Evolutionary conservation across 2,329 filamentous ascomycete species (phyloP).

Genomic region (Talaromyces sp.): DNA sequence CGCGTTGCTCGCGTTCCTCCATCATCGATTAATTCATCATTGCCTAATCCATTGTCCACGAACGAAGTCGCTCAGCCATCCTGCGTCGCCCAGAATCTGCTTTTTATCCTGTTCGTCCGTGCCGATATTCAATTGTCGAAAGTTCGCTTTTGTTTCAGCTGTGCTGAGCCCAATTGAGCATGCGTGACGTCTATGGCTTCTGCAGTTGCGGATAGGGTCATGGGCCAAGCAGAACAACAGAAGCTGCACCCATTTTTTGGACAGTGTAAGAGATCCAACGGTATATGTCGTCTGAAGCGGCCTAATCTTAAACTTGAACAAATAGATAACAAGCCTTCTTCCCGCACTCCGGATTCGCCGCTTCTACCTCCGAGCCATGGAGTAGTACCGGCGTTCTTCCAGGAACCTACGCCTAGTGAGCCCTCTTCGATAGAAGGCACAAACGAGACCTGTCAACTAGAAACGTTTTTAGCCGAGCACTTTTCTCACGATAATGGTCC

Average conservation of each 20-base stretch:
- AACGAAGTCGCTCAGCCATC: background rate
- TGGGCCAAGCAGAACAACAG: slow-evolving; percentile 33
- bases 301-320: background rate
- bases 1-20: background rate
- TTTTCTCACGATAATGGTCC: slow-evolving; percentile 10
- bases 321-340: slow-evolving; percentile 2
- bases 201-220: slow-evolving; percentile 27
- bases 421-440: background rate
- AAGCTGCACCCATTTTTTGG: slow-evolving; percentile 37
- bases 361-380: slow-evolving; percentile 1
- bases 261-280: slow-evolving; percentile 26
- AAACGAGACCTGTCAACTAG: background rate
- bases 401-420: background rate
- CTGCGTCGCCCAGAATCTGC: background rate
- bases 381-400: background rate
- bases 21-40: background rate
- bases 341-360: background rate
- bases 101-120: background rate
- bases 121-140: background rate
- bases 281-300: background rate
- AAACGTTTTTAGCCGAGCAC: slow-evolving; percentile 1
- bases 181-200: slow-evolving; percentile 21
- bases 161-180: slow-evolving; percentile 10
- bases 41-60: background rate
- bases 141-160: background rate